These are phyloP conservation scores for Daphne laureola DNA, from an alignment of 441 rosid species.

Conservation along the genomic window DNA sequence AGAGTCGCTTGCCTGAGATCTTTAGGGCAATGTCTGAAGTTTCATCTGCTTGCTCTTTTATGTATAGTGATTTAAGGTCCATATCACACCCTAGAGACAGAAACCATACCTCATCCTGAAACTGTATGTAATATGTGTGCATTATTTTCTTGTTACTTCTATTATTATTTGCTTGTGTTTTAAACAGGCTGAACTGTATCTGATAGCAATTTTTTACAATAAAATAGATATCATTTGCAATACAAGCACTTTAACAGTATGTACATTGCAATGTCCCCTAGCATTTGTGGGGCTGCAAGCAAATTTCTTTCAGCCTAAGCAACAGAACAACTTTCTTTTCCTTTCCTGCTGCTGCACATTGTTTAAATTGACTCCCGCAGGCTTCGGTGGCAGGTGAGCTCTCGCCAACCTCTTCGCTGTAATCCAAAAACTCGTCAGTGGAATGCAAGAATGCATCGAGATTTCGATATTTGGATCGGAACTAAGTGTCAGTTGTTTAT, in stretches of 20 bases:
- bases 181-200: background rate
- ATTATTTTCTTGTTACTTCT: conserved; percentile 9
- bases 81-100: conserved; percentile 21
- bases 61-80: conserved; percentile 42
- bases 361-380: conserved; percentile 31
- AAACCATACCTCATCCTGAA: conserved; percentile 17
- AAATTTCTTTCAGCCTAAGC: conserved; percentile 24
- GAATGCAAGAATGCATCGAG: too few species aligned
- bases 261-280: too few species aligned
- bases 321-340: conserved; percentile 33
- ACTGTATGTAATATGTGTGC: conserved; percentile 6
- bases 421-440: background rate
- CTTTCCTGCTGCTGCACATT: conserved; percentile 15
- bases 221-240: too few species aligned
- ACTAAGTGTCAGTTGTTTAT: too few species aligned
- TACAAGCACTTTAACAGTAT: too few species aligned
- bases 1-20: conserved; percentile 63
- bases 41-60: conserved; percentile 39
- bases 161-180: background rate
- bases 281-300: too few species aligned
- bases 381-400: conserved; percentile 27
- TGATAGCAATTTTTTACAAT: background rate
- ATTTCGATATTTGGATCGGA: too few species aligned
- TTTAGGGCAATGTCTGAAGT: conserved; percentile 44
- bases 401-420: conserved; percentile 46